Conservation (phyloP, 805 yeast species). For the Torulaspora franciscae region DNA sequence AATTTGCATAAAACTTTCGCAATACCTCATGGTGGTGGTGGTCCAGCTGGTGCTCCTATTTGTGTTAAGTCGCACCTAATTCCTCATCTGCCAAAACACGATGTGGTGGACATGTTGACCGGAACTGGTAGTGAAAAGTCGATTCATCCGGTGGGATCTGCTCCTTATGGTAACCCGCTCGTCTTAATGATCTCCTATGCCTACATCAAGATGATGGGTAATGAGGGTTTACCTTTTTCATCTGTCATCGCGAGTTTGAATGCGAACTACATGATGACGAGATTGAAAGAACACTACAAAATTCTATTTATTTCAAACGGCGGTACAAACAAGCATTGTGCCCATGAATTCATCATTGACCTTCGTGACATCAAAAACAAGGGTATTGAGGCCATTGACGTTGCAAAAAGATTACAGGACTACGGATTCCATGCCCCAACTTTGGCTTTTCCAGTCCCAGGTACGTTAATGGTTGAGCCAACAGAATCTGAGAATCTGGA, state of each 20-base stretch:
- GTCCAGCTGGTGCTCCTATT: conserved; percentile 98
- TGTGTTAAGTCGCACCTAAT: conserved; percentile 80
- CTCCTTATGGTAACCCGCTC: conserved; percentile 94
- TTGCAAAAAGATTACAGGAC: conserved; percentile 95
- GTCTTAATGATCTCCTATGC: conserved; percentile 92
- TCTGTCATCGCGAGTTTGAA: conserved; percentile 87
- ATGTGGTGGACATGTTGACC: conserved; percentile 48
- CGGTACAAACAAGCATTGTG: conserved; percentile 66
- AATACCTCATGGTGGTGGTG: conserved; percentile 99
- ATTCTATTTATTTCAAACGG: conserved; percentile 58
- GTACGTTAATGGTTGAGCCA: conserved; percentile 96
- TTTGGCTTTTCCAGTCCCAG: conserved; percentile 97
- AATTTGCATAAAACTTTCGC: conserved; percentile 97
- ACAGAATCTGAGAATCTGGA: conserved; percentile 88
- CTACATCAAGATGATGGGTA: conserved; percentile 92
- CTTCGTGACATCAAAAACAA: conserved; percentile 72
- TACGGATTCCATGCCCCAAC: conserved; percentile 99
- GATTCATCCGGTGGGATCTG: conserved; percentile 80
- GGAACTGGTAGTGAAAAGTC: conserved; percentile 40
- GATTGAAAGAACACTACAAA: conserved; percentile 63
- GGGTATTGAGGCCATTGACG: conserved; percentile 91
- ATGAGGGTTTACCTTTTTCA: conserved; percentile 74
- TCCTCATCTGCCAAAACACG: conserved; percentile 79
- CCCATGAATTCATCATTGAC: conserved; percentile 94
- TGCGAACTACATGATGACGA: conserved; percentile 91